Percentiles rank a stretch among this genome's conserved stretches.
Conservation (phyloP, 495 filamentous ascomycete genomes). For the Neurospora terricola region DNA sequence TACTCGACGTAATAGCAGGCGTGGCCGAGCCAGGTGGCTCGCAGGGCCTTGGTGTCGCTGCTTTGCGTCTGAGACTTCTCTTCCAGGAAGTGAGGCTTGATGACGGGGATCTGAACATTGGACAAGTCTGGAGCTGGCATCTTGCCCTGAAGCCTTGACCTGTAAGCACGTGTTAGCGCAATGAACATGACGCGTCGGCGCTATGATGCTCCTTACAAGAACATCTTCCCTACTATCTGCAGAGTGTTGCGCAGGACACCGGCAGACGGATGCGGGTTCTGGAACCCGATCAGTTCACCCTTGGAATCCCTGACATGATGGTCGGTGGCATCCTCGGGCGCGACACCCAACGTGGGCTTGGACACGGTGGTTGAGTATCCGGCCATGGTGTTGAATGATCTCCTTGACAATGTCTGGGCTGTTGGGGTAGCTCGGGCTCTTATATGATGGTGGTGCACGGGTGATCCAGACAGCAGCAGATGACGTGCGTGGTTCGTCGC, state of each 20-base stretch:
- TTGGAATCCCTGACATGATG: slow-evolving; percentile 27
- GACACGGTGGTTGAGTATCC: slow-evolving; percentile 14
- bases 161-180: slow-evolving; percentile 16
- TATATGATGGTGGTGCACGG: neutral
- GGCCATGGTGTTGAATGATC: slow-evolving; percentile 3
- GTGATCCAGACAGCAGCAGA: neutral
- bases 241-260: neutral
- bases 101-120: slow-evolving; percentile 45
- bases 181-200: neutral
- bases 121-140: slow-evolving; percentile 51
- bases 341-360: slow-evolving; percentile 5
- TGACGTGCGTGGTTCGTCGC: neutral
- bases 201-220: slow-evolving; percentile 3
- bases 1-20: slow-evolving; percentile 93
- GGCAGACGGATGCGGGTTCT: slow-evolving; percentile 26
- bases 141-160: slow-evolving; percentile 52
- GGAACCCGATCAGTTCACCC: slow-evolving; percentile 25
- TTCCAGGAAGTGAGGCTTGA: slow-evolving; percentile 59
- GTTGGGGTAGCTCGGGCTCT: neutral
- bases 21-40: slow-evolving; percentile 95
- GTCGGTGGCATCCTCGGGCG: slow-evolving; percentile 17
- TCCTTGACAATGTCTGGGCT: neutral
- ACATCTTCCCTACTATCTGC: neutral
- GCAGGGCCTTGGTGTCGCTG: slow-evolving; percentile 43
- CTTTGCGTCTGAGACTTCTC: slow-evolving; percentile 21